Base-by-base conservation (phyloP, 2,329 filamentous ascomycete genomes). In the Seiridium unicorne region DNA sequence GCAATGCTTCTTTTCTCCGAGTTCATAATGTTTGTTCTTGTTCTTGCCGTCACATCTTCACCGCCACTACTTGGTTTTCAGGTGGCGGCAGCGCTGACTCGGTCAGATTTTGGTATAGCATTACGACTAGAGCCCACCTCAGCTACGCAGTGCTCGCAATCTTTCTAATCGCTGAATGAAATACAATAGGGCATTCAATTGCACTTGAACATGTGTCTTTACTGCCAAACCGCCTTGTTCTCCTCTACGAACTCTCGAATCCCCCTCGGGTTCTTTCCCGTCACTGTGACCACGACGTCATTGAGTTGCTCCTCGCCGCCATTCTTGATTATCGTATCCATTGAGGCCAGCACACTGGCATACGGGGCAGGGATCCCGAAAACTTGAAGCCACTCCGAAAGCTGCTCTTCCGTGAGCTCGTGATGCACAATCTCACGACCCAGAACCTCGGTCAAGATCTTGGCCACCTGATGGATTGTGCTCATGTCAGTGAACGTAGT, bases 231-330 rank as follows among this genome's bases (percentile, higher is more conserved):
- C 5, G 4, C 59, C 62, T 61, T 65, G 11, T 68, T 65, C 10
- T 57, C 60, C 59, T 64, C 60, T 3, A 65, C 64, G 55, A 70
- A 72, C 2, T 72, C 67, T 34, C 63, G 56, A 18, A 76, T 76
- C 26, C 42, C 62, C 49, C 57, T 68, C 4, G 76, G 74, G 26
- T 64, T 62, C 18, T 63, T 62, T 0, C 76, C 74, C 6, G 74
- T 77, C 36, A 77, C 60, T 2, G 62, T 64, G 26, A 71, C 55
- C 2, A 78, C 68, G 18, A 69, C 69, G 51, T 75, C 72, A 58
- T 73, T 75, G 7, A 68, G 68, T 32, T 70, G 66, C 18, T 75
- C 69, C 66, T 79, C 76, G 8, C 66, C 62, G 1, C 76, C 74
- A 36, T 70, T 64, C 58, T 70, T 72, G 62, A 76, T 73, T 2